Percentiles rank a stretch among this genome's conserved stretches.
Conservation (phyloP, 164 flowering plant species). For the Tetracentron sinense region DNA sequence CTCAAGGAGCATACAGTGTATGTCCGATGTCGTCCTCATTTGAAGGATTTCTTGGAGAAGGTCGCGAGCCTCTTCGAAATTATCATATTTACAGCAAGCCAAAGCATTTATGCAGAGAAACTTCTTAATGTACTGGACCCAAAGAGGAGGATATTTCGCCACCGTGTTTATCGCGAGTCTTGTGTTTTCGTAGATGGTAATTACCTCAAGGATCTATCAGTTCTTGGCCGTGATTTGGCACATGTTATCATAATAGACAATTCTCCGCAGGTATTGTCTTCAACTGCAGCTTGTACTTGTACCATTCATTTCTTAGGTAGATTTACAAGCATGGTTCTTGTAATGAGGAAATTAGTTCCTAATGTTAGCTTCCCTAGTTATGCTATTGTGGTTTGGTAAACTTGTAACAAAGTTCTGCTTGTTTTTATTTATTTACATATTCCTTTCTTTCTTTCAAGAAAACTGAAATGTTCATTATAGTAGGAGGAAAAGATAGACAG, state of each 20-base stretch:
- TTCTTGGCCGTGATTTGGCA: slow-evolving; percentile 95
- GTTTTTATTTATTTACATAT: too few relatives aligned
- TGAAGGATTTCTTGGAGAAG: slow-evolving; percentile 77
- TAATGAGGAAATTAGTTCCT: too few relatives aligned
- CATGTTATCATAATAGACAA: slow-evolving; percentile 82
- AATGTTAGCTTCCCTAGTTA: too few relatives aligned
- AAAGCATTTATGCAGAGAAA: slow-evolving; percentile 96
- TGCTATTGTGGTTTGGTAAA: too few relatives aligned
- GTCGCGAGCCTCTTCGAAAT: slow-evolving; percentile 85
- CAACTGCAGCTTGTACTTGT: too few relatives aligned
- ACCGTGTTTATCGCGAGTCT: slow-evolving; percentile 88
- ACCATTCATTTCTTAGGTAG: too few relatives aligned
- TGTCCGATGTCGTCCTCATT: slow-evolving; percentile 90
- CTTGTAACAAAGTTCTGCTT: too few relatives aligned
- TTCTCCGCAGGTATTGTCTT: slow-evolving; percentile 82
- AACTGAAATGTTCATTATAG: too few relatives aligned
- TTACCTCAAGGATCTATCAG: slow-evolving; percentile 90
- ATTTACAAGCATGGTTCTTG: not conserved
- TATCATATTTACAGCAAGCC: slow-evolving; percentile 97
- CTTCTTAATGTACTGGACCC: slow-evolving; percentile 94
- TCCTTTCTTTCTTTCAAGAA: too few relatives aligned
- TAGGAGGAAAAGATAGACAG: too few relatives aligned
- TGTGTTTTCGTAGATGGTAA: slow-evolving; percentile 90
- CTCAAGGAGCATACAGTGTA: slow-evolving; percentile 71
- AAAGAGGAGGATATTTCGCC: slow-evolving; percentile 78